phyloP scores from a whole-genome alignment of 495 filamentous ascomycete genomes.

The Aspergillus ellipticus region DNA sequence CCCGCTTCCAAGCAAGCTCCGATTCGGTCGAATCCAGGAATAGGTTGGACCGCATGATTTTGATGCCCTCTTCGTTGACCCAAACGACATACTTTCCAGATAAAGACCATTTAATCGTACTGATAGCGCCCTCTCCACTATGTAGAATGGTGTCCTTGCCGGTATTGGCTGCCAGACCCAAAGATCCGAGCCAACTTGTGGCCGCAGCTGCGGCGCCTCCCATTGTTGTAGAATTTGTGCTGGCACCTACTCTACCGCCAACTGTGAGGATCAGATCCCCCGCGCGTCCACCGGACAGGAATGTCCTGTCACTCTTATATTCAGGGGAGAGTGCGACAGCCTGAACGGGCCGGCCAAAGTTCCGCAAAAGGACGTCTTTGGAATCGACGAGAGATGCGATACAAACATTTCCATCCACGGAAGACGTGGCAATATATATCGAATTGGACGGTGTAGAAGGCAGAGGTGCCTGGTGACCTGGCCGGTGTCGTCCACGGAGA shows the following conservation, averaged over 20 bases:
- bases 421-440: constrained; percentile 88
- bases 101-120: constrained; percentile 85
- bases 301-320: constrained; percentile 80
- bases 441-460: constrained; percentile 74
- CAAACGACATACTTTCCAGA: constrained; percentile 89
- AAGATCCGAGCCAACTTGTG: constrained; percentile 85
- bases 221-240: constrained; percentile 73
- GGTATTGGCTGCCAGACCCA: constrained; percentile 70
- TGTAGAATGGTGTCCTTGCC: constrained; percentile 89
- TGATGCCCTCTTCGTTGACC: constrained; percentile 94
- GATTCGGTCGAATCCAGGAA: constrained; percentile 70
- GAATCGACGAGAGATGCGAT: constrained; percentile 74
- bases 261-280: constrained; percentile 87
- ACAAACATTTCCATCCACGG: constrained; percentile 93
- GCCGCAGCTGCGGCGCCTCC: constrained; percentile 74
- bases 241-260: constrained; percentile 72
- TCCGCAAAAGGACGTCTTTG: constrained; percentile 81
- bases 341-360: constrained; percentile 89
- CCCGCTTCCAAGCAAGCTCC: constrained; percentile 91
- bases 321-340: constrained; percentile 89
- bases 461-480: constrained; percentile 39
- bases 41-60: constrained; percentile 91
- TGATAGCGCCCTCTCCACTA: constrained; percentile 87
- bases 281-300: constrained; percentile 84
- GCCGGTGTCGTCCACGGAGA: constrained; percentile 48